phyloP scores from a whole-genome alignment of 2,329 filamentous ascomycete species.

The Penicillium sp. region DNA sequence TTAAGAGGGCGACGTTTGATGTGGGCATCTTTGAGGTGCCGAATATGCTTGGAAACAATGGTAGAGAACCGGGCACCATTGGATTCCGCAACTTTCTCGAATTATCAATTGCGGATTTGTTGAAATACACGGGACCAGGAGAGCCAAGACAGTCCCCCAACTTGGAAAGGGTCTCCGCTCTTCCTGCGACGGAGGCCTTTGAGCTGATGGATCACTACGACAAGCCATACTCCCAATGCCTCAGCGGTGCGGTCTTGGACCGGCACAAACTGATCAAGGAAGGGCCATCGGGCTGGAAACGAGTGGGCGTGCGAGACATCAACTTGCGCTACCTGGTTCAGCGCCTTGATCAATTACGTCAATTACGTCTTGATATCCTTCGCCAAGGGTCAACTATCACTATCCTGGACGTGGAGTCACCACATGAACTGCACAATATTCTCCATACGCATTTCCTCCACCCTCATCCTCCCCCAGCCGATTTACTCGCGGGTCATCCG shows the following conservation, averaged over 20 bases:
- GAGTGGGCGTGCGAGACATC: slow-evolving; percentile 37
- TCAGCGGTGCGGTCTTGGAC: slow-evolving; percentile 31
- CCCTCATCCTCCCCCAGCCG: slow-evolving; percentile 27
- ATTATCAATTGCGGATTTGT: slow-evolving; percentile 37
- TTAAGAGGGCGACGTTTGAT: slow-evolving; percentile 38
- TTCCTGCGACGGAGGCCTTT: slow-evolving; percentile 28
- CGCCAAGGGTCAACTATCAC: slow-evolving; percentile 26
- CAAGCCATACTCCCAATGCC: slow-evolving; percentile 33
- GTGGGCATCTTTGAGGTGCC: slow-evolving; percentile 44
- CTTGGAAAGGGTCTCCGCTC: slow-evolving; percentile 18
- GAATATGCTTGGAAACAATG: slow-evolving; percentile 44
- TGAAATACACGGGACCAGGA: slow-evolving; percentile 20
- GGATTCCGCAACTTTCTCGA: slow-evolving; percentile 46
- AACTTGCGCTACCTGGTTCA: slow-evolving; percentile 28
- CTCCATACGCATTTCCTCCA: slow-evolving; percentile 37
- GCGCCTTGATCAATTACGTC: slow-evolving; percentile 30
- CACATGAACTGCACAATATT: slow-evolving; percentile 27
- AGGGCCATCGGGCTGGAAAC: slow-evolving; percentile 37
- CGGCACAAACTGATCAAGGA: slow-evolving; percentile 33
- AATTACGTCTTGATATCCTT: slow-evolving; percentile 32
- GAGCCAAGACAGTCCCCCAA: slow-evolving; percentile 15
- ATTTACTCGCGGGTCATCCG: slow-evolving; percentile 20
- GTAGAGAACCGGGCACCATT: slow-evolving; percentile 42
- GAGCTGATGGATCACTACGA: slow-evolving; percentile 31
- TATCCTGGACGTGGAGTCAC: slow-evolving; percentile 31